Evolutionary conservation across 305 asterid species (phyloP).

Genomic region (Plantago lanceolata): DNA sequence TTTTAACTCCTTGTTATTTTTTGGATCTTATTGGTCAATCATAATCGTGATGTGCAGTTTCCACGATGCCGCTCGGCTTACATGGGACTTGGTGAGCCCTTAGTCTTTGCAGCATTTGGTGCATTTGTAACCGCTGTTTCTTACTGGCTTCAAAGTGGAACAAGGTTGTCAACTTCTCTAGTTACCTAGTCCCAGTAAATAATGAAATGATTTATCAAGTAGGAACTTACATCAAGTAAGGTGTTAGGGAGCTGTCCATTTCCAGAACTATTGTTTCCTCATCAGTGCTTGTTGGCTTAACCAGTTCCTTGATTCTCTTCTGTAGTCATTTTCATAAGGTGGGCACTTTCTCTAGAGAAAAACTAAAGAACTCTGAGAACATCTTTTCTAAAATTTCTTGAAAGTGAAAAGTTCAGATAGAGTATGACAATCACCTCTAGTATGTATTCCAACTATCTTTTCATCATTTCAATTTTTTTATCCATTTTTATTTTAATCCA

Average conservation of each 20-base stretch:
- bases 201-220: neutral
- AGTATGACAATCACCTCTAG: constrained; percentile 35
- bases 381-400: too few relatives aligned
- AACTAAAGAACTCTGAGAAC: neutral
- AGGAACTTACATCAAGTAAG: constrained; percentile 5
- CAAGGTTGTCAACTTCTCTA: constrained; percentile 23
- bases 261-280: constrained; percentile 37
- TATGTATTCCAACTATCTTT: neutral
- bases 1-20: neutral
- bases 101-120: constrained; percentile 11
- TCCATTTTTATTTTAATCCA: constrained; percentile 27
- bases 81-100: constrained; percentile 13
- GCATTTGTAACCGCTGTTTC: constrained; percentile 4
- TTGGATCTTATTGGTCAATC: neutral
- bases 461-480: neutral
- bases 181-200: neutral
- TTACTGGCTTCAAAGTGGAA: constrained; percentile 16
- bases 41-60: neutral
- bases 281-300: constrained; percentile 43
- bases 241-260: constrained; percentile 34
- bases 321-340: constrained; percentile 58
- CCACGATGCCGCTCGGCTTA: constrained; percentile 6
- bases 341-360: neutral
- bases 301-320: constrained; percentile 45
- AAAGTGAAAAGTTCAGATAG: constrained; percentile 23